phyloP scores from a whole-genome alignment of 108 stramenopile species.

The Aurantiochytrium sp. region DNA sequence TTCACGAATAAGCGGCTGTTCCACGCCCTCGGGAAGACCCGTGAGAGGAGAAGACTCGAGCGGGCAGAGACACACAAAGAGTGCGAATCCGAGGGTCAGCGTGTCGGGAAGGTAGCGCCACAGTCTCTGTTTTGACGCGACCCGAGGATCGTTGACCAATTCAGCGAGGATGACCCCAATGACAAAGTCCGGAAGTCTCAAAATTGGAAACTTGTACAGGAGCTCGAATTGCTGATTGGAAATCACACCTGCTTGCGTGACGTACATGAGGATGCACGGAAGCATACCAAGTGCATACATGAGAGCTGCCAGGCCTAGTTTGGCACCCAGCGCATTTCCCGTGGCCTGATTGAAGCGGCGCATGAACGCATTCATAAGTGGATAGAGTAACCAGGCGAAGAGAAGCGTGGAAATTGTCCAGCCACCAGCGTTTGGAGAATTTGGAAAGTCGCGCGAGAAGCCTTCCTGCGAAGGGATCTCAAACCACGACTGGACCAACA shows the following conservation, averaged over 20 bases:
- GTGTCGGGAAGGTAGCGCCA: not conserved
- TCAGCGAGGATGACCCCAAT: not conserved
- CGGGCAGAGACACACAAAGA: not conserved
- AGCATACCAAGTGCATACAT: not conserved
- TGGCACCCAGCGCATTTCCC: not conserved
- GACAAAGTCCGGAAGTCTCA: not conserved
- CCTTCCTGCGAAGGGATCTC: not conserved
- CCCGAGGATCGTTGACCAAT: not conserved
- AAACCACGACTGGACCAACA: not conserved
- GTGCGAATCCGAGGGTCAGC: not conserved
- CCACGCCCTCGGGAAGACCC: not conserved
- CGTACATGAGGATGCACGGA: not conserved
- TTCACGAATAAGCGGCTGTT: not conserved
- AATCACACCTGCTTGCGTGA: not conserved
- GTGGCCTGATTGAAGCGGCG: not conserved
- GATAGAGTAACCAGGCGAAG: conserved; percentile 5
- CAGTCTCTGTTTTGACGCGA: not conserved
- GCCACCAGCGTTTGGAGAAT: not conserved
- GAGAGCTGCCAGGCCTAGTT: not conserved
- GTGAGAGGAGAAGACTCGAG: not conserved
- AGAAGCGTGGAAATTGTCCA: not conserved
- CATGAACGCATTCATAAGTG: not conserved
- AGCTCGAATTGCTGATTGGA: not conserved
- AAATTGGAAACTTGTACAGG: not conserved
- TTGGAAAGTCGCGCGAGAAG: not conserved